These are phyloP conservation scores for Phytophthora tubulina DNA, from an alignment of 352 stramenopile genomes.

Conservation along the genomic window DNA sequence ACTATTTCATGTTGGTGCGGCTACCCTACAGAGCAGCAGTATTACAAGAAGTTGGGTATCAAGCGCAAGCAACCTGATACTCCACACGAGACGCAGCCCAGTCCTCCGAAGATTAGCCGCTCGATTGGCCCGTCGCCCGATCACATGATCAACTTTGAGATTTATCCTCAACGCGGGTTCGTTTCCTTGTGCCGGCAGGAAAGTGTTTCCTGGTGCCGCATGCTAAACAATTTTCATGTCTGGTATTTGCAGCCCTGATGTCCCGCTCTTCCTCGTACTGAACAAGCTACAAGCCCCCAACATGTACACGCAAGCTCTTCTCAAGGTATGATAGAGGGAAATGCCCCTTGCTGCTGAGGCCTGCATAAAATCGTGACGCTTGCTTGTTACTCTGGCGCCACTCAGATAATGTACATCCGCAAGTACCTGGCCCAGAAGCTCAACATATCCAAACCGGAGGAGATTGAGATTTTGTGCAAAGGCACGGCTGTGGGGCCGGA, in stretches of 20 bases:
- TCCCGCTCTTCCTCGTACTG: slow-evolving; percentile 57
- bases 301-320: slow-evolving; percentile 54
- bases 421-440: slow-evolving; percentile 74
- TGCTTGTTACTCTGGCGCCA: neutral
- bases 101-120: slow-evolving; percentile 26
- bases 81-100: slow-evolving; percentile 9
- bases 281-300: slow-evolving; percentile 38
- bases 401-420: slow-evolving; percentile 64
- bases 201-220: no score
- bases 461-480: slow-evolving; percentile 71
- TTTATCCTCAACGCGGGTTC: slow-evolving; percentile 55
- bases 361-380: neutral
- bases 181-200: slow-evolving; percentile 7
- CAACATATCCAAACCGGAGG: slow-evolving; percentile 42
- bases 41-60: slow-evolving; percentile 63
- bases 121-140: slow-evolving; percentile 41
- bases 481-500: slow-evolving; percentile 56
- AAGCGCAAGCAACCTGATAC: slow-evolving; percentile 59
- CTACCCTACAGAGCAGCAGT: slow-evolving; percentile 36
- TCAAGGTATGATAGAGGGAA: slow-evolving; percentile 46
- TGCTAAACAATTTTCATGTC: neutral
- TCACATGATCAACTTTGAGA: slow-evolving; percentile 56
- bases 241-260: slow-evolving; percentile 36
- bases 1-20: neutral
- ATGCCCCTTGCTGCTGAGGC: neutral